Evolutionary conservation across 495 filamentous ascomycete species (phyloP).

Genomic region (Lichenothelia convexa): DNA sequence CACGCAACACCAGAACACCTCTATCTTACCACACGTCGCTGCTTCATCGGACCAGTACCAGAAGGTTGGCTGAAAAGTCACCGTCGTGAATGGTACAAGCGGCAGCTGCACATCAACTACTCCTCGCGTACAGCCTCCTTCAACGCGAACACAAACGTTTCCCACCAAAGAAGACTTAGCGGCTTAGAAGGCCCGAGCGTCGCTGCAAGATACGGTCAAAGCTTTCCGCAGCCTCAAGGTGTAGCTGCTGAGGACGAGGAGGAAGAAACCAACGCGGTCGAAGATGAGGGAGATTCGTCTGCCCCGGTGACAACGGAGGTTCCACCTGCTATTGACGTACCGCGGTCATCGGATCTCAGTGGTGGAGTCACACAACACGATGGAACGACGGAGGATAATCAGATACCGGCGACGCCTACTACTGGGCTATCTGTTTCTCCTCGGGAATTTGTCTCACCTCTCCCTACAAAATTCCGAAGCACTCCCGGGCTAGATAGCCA

Average conservation of each 20-base stretch:
- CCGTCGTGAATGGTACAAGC: conserved; percentile 43
- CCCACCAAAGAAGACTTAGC: conserved; percentile 23
- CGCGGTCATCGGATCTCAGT: neutral
- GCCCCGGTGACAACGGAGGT: neutral
- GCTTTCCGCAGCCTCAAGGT: conserved; percentile 28
- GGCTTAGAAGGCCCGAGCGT: conserved; percentile 24
- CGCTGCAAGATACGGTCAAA: conserved; percentile 18
- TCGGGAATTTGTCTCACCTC: no score
- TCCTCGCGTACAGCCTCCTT: conserved; percentile 38
- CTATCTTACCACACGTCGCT: conserved; percentile 41
- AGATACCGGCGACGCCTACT: no score
- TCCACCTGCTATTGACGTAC: neutral
- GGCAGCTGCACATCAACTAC: conserved; percentile 36
- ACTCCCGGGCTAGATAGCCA: no score
- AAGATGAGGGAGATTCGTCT: no score
- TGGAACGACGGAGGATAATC: no score
- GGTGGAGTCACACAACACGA: no score
- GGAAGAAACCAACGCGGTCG: conserved; percentile 7
- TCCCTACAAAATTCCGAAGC: no score
- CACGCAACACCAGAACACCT: conserved; percentile 46
- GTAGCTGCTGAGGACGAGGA: conserved; percentile 16
- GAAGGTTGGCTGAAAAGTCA: conserved; percentile 50
- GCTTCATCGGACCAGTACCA: conserved; percentile 52
- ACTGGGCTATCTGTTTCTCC: no score
- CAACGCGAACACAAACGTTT: conserved; percentile 26